Evolutionary conservation across 108 stramenopile genomes (phyloP).

Genomic region (Nannochloropsis gaditana): DNA sequence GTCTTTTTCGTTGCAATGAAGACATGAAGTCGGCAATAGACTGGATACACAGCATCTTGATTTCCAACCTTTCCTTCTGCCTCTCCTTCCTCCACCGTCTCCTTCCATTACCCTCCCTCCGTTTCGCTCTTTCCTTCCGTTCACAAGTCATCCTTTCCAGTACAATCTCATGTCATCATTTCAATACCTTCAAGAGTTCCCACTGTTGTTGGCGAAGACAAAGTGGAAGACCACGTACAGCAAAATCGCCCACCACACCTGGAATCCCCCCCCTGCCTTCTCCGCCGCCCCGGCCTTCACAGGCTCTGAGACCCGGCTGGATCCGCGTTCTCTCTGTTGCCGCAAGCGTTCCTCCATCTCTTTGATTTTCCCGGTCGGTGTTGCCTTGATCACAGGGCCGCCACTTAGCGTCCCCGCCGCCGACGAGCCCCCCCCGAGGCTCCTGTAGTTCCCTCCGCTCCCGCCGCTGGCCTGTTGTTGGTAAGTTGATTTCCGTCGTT

Average conservation of each 20-base stretch:
- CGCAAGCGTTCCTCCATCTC: constrained; percentile 11
- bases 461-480: constrained; percentile 19
- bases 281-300: neutral
- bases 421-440: constrained; percentile 3
- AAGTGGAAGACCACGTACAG: constrained; percentile 18
- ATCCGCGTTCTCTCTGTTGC: neutral
- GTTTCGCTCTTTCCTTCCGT: neutral
- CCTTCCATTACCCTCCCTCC: neutral
- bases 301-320: neutral
- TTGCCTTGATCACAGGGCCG: neutral
- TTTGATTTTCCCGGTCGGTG: neutral
- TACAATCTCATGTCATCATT: no score
- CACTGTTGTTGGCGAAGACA: neutral
- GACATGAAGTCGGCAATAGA: no score
- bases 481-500: neutral
- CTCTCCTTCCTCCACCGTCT: neutral
- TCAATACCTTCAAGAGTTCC: no score
- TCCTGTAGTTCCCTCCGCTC: neutral
- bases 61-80: neutral
- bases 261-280: neutral
- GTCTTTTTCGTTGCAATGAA: neutral
- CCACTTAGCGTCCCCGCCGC: constrained; percentile 9
- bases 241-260: neutral
- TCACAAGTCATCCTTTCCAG: neutral
- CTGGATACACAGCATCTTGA: no score